Percentiles rank a stretch among this genome's conserved stretches.
Conservation (phyloP, 169 alveolate genomes). For the Babesia bovis region DNA sequence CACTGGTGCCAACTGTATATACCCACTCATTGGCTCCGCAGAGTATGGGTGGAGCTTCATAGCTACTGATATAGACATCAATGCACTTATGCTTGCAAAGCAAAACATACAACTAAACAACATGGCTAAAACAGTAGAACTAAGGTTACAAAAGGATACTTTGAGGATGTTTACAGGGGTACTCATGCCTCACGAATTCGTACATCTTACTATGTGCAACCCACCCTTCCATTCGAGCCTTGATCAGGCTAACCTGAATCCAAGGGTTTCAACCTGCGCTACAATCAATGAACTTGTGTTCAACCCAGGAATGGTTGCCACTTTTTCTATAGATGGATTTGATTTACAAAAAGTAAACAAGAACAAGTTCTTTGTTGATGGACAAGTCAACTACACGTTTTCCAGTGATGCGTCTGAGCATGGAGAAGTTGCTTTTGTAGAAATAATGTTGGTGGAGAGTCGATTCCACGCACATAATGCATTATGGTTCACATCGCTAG, state of each 20-base stretch:
- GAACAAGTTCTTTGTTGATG: conserved; percentile 14
- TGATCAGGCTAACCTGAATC: conserved; percentile 49
- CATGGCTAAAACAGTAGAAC: conserved; percentile 7
- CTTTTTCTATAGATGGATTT: conserved; percentile 4
- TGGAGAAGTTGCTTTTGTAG: conserved; percentile 75
- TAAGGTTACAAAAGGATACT: conserved; percentile 43
- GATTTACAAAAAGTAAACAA: not conserved
- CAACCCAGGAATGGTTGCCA: not conserved
- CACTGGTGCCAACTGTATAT: conserved; percentile 77
- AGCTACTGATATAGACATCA: conserved; percentile 59
- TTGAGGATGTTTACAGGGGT: conserved; percentile 45
- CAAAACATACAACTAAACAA: conserved; percentile 35
- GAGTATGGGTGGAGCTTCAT: conserved; percentile 74
- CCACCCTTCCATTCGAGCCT: conserved; percentile 60
- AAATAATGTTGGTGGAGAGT: conserved; percentile 74
- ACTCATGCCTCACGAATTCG: conserved; percentile 39
- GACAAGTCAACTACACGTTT: conserved; percentile 43
- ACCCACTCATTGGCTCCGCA: conserved; percentile 71
- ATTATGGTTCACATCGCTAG: conserved; percentile 76
- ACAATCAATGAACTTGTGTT: conserved; percentile 48
- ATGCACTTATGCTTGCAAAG: conserved; percentile 58
- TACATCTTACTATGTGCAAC: conserved; percentile 58
- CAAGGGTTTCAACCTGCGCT: conserved; percentile 33
- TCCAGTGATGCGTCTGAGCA: conserved; percentile 35
- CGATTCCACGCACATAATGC: conserved; percentile 60